A percentile compares a stretch with the other conserved stretches of the same genome.
Conservation (phyloP, 257 asterid genomes). For the Penstemon barbatus region DNA sequence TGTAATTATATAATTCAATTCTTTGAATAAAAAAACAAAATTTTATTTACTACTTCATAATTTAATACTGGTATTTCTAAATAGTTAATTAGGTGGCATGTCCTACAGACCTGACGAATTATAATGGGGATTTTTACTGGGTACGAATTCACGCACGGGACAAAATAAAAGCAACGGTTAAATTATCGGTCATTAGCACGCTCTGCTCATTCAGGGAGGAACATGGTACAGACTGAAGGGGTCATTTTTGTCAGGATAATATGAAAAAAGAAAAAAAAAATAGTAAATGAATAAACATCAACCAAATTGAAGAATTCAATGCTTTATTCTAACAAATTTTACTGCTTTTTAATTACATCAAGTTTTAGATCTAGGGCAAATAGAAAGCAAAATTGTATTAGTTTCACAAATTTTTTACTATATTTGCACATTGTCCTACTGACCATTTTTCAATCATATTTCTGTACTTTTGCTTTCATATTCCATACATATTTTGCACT, state of each 20-base stretch:
- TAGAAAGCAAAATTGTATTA: too few species aligned
- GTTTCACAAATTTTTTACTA: too few species aligned
- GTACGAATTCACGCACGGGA: slow-evolving; percentile 21
- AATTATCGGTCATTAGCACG: slow-evolving; percentile 15
- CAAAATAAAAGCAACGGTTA: slow-evolving; percentile 37
- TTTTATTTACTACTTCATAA: slow-evolving; percentile 5
- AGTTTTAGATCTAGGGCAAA: too few species aligned
- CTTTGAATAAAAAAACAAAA: background rate
- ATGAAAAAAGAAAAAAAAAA: too few species aligned
- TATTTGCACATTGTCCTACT: too few species aligned
- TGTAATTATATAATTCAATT: background rate
- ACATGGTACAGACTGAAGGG: slow-evolving; percentile 11
- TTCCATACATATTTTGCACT: too few species aligned
- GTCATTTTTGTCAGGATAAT: background rate
- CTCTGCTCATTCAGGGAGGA: slow-evolving; percentile 19
- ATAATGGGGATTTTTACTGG: slow-evolving; percentile 19
- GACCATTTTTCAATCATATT: too few species aligned
- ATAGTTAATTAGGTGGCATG: slow-evolving; percentile 18
- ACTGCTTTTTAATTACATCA: too few species aligned
- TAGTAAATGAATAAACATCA: too few species aligned
- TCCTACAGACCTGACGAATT: slow-evolving; percentile 24
- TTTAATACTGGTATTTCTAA: slow-evolving; percentile 17
- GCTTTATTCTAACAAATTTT: too few species aligned
- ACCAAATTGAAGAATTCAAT: too few species aligned
- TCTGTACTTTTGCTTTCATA: too few species aligned